Evolutionary conservation across 495 filamentous ascomycete genomes (phyloP), one percentile per base, ranked within the genome.

Genomic region (Xylaria longipes): DNA sequence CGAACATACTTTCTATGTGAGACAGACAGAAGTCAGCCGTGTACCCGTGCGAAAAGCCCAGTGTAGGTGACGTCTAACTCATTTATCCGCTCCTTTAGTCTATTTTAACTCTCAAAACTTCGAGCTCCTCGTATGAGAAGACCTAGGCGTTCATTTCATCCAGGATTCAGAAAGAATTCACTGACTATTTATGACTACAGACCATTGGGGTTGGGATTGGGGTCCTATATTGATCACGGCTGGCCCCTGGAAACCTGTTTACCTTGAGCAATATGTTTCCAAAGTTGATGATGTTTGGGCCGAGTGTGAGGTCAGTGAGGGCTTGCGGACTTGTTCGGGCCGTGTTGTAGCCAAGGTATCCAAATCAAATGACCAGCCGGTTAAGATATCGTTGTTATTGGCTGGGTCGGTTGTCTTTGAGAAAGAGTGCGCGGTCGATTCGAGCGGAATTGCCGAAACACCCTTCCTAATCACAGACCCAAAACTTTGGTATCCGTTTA

Each of bases 131-230:
- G 1, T 54, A 11, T 5, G 12, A 29, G 39, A 8, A 8, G 25
- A 14, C 25, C 20, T 48, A 14, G 3, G 14, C 25, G 7, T 31
- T 17, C 57, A 20, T 35, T 8, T 61, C 1, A 5, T 37, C 25
- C 7, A 27, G 4, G 29, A 27, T 2, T 9, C 15, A 27, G 11
- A 41, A 48, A 5, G 25, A 17, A 48, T 0, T 50, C 22, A 25
- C 62, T 60, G 61, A 71, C 46, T 25, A 1, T 56, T 41, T 4
- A 92, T 33, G 5, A 6, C 39, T 56, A 11, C 29, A 71, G 69
- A 93, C 72, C 90, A 93, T 70, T 94, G 90, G 89, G 92, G 92
- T 31, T 95, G 92, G 92, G 92, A 95, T 76, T 95, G 92, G 92
- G 92, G 92, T 12, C 92, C 92, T 29, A 85, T 89, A 6, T 71